Conservation (phyloP, 441 rosid species). For the Biscutella laevigata region DNA sequence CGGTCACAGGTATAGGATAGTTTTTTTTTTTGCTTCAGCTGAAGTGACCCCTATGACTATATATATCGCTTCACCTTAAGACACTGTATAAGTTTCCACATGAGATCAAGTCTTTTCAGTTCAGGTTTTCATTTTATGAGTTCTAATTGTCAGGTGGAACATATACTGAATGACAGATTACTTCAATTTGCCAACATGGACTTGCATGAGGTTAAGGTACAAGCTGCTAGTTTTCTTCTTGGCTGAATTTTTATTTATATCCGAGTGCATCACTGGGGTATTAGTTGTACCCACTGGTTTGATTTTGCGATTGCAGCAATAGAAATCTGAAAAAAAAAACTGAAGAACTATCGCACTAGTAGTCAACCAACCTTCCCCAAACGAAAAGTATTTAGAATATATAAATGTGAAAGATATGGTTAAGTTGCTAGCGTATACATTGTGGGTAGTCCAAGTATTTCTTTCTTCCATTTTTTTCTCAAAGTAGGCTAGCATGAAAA, state of each 20-base stretch:
- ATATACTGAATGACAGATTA: conserved; percentile 88
- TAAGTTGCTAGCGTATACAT: not conserved
- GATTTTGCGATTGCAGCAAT: not conserved
- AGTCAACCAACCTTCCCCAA: not conserved
- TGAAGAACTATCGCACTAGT: not conserved
- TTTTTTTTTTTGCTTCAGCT: not conserved
- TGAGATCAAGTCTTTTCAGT: not conserved
- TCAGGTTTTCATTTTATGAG: conserved; percentile 7
- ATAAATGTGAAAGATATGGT: not conserved
- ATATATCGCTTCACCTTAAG: not conserved
- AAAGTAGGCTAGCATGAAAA: not conserved
- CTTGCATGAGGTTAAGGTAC: conserved; percentile 94
- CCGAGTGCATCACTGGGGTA: not conserved
- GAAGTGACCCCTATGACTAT: not conserved
- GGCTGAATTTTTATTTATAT: not conserved
- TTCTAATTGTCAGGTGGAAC: conserved; percentile 69
- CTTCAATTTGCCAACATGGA: conserved; percentile 89
- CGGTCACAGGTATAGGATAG: conserved; percentile 65
- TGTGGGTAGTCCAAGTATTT: conserved; percentile 7
- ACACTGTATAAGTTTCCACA: not conserved
- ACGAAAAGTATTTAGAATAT: not conserved
- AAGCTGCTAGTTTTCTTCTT: conserved; percentile 6
- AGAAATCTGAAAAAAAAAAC: not conserved
- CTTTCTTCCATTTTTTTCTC: not conserved
- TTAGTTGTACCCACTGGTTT: not conserved